Evolutionary conservation across 495 filamentous ascomycete species (phyloP).

Genomic region (Xylaria cubensis): DNA sequence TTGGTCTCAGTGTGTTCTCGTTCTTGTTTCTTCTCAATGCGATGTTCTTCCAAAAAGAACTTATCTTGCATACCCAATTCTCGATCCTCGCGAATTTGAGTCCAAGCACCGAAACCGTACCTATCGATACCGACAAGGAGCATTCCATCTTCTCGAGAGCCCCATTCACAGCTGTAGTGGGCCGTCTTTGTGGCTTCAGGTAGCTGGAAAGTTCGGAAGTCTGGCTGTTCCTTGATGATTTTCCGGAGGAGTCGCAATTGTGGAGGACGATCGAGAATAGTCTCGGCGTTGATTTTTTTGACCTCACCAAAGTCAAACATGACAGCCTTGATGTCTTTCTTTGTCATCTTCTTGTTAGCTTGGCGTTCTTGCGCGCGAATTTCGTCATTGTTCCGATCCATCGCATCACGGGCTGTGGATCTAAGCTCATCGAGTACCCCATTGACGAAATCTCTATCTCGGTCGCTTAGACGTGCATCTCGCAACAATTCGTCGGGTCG

Average conservation of each 20-base stretch:
- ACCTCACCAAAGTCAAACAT: slow-evolving; percentile 91
- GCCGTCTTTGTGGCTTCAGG: slow-evolving; percentile 90
- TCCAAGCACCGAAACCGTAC: slow-evolving; percentile 95
- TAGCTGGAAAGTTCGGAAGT: slow-evolving; percentile 80
- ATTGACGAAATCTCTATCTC: slow-evolving; percentile 78
- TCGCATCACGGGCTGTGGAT: slow-evolving; percentile 64
- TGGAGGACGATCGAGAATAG: slow-evolving; percentile 83
- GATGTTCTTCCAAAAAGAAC: slow-evolving; percentile 96
- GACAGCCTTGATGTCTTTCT: slow-evolving; percentile 96
- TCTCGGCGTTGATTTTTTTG: slow-evolving; percentile 93
- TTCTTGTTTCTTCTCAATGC: slow-evolving; percentile 96
- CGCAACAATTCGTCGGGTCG: slow-evolving; percentile 83
- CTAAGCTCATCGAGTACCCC: slow-evolving; percentile 62
- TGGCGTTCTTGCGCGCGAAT: slow-evolving; percentile 76
- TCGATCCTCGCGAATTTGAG: slow-evolving; percentile 86
- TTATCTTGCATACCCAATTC: slow-evolving; percentile 89
- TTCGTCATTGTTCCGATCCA: slow-evolving; percentile 71
- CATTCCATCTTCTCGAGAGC: slow-evolving; percentile 94
- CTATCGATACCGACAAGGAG: slow-evolving; percentile 89
- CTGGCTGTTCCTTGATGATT: slow-evolving; percentile 65
- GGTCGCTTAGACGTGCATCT: slow-evolving; percentile 80
- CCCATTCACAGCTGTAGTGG: slow-evolving; percentile 86
- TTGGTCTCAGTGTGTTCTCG: slow-evolving; percentile 78
- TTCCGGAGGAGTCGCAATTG: slow-evolving; percentile 86
- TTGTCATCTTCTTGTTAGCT: slow-evolving; percentile 76